A percentile compares a stretch with the other conserved stretches of the same genome.
These are phyloP conservation scores for Hymenoscyphus occultus DNA, from an alignment of 2,329 filamentous ascomycete species.

Conservation along the genomic window DNA sequence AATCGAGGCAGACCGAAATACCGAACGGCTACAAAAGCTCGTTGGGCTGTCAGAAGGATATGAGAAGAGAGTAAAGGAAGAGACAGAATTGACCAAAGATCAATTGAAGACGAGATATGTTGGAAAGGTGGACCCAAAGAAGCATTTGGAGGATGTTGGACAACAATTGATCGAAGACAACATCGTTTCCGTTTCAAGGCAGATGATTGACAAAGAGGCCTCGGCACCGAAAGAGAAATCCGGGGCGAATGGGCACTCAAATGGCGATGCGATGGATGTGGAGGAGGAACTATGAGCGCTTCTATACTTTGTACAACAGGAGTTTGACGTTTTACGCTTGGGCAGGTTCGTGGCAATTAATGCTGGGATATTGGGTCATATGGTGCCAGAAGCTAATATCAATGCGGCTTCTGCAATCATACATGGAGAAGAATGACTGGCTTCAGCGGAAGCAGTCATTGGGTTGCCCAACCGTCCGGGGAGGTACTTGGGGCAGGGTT, in stretches of 20 bases:
- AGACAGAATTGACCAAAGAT: constrained; percentile 94
- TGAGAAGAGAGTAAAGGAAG: constrained; percentile 98
- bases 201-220: constrained; percentile 99
- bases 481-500: background rate
- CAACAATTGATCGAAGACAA: constrained; percentile 98
- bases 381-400: background rate
- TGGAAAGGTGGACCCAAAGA: constrained; percentile 98
- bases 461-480: background rate
- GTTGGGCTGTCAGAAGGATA: constrained; percentile 92
- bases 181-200: constrained; percentile 94
- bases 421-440: background rate
- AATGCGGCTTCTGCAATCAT: background rate
- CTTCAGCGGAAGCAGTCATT: background rate
- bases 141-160: constrained; percentile 95
- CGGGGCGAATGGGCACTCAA: constrained; percentile 44
- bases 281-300: constrained; percentile 37
- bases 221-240: constrained; percentile 75
- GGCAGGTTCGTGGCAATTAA: constrained; percentile 8
- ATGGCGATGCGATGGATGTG: constrained; percentile 34
- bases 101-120: constrained; percentile 99
- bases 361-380: background rate
- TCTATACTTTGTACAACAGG: constrained; percentile 45
- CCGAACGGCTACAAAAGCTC: constrained; percentile 81
- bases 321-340: constrained; percentile 31
- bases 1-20: constrained; percentile 77